phyloP scores from a whole-genome alignment of 2,329 filamentous ascomycete species.

The Trichoderma pleuroti region DNA sequence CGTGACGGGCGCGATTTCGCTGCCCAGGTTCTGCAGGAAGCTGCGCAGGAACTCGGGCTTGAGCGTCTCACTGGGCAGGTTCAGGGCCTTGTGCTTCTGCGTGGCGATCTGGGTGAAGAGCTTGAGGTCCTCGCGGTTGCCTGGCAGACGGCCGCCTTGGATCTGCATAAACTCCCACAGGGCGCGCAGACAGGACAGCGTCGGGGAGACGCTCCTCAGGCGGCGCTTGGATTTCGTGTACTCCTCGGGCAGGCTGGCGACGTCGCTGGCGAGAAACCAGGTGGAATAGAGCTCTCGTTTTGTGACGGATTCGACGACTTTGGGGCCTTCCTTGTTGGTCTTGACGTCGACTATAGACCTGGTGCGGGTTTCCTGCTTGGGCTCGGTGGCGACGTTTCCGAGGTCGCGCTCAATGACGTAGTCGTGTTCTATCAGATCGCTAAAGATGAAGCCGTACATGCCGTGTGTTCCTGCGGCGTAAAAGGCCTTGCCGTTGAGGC shows the following conservation, averaged over 20 bases:
- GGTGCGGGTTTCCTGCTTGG: conserved; percentile 69
- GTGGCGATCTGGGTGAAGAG: conserved; percentile 75
- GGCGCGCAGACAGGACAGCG: conserved; percentile 81
- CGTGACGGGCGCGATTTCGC: conserved; percentile 80
- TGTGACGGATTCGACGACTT: conserved; percentile 78
- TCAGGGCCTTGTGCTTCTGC: conserved; percentile 71
- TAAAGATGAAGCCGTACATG: conserved; percentile 92
- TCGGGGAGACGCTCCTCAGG: conserved; percentile 71
- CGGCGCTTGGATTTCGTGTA: conserved; percentile 65
- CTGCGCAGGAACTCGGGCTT: conserved; percentile 69
- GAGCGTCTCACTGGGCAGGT: conserved; percentile 64
- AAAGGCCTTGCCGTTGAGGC: conserved; percentile 73
- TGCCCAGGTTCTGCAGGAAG: conserved; percentile 82
- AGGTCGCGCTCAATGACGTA: conserved; percentile 84
- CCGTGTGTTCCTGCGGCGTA: conserved; percentile 87
- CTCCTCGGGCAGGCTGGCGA: conserved; percentile 67
- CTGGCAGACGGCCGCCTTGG: conserved; percentile 52
- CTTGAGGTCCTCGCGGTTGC: conserved; percentile 63
- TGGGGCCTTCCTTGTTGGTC: conserved; percentile 64
- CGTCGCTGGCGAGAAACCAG: conserved; percentile 76
- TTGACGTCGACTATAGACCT: conserved; percentile 70
- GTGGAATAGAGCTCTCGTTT: conserved; percentile 91
- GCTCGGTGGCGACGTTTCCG: conserved; percentile 64
- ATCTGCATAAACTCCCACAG: conserved; percentile 75
- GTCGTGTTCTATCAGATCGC: conserved; percentile 84